Percentiles rank a stretch among this genome's conserved stretches.
Evolutionary conservation across 2,329 filamentous ascomycete genomes (phyloP).

Genomic region (Curvularia sp.): DNA sequence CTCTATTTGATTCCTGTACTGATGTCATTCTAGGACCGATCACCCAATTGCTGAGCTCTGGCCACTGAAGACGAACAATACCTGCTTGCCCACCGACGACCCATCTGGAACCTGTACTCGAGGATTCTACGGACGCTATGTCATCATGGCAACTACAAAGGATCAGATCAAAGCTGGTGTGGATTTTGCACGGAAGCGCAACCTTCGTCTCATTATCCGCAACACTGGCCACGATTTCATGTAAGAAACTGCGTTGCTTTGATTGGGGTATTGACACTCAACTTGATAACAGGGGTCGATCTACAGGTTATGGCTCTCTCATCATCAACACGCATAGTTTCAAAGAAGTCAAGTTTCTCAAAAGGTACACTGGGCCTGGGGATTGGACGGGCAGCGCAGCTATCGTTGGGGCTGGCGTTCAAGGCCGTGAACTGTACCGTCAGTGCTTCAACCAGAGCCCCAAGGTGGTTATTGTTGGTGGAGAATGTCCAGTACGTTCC

Average conservation of each 20-base stretch:
- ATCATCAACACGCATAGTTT: slow-evolving; percentile 51
- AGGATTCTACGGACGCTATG: slow-evolving; percentile 46
- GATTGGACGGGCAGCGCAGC: slow-evolving; percentile 45
- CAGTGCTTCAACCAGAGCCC: slow-evolving; percentile 41
- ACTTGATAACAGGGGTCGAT: slow-evolving; percentile 35
- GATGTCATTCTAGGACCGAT: slow-evolving; percentile 34
- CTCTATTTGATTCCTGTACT: not conserved
- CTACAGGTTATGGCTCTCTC: slow-evolving; percentile 44
- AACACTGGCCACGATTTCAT: slow-evolving; percentile 51
- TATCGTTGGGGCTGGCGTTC: slow-evolving; percentile 46
- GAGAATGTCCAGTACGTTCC: slow-evolving; percentile 45
- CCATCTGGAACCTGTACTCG: slow-evolving; percentile 39
- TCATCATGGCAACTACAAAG: slow-evolving; percentile 44
- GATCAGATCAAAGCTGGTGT: slow-evolving; percentile 45
- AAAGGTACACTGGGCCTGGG: slow-evolving; percentile 43
- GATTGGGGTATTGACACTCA: not conserved
- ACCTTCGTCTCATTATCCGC: slow-evolving; percentile 44
- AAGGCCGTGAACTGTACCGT: slow-evolving; percentile 44
- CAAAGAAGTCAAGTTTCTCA: slow-evolving; percentile 40
- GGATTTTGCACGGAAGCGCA: slow-evolving; percentile 44
- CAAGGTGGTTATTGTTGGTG: slow-evolving; percentile 47
- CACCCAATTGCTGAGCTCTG: slow-evolving; percentile 44
- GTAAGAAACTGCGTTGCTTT: slow-evolving; percentile 6
- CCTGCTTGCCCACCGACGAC: slow-evolving; percentile 39
- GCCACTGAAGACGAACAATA: slow-evolving; percentile 47